Evolutionary conservation across 2,329 filamentous ascomycete species (phyloP), one percentile per base, ranked within the genome.

Genomic region (Colletotrichum eleusines): DNA sequence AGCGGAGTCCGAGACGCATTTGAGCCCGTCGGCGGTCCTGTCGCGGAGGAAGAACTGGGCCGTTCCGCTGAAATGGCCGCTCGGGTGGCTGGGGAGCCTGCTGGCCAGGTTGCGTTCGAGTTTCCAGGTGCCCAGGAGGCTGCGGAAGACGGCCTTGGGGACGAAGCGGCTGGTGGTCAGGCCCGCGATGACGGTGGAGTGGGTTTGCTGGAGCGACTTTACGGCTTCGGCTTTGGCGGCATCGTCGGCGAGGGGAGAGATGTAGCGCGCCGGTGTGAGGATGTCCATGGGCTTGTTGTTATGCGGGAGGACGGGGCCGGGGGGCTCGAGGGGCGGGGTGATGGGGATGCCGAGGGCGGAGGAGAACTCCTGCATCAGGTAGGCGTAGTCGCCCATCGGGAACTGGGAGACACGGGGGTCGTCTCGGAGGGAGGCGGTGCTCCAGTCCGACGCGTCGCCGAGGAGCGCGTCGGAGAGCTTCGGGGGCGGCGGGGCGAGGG

Each of bases 381-480:
- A 95, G 9, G 89, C 80, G 78, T 95, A 95, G 79, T 97, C 94
- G 12, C 90, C 91, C 91, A 95, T 95, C 46, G 93, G 94, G 74
- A 94, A 96, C 75, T 96, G 94, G 72, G 78, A 91, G 74, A 81
- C 80, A 7, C 83, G 86, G 12, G 80, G 84, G 74, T 87, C 85
- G 28, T 76, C 76, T 16, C 91, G 85, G 40, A 93, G 82, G 3
- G 79, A 75, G 0, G 88, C 76, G 0, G 87, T 85, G 28, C 83
- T 80, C 35, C 81, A 77, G 9, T 87, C 81, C 0, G 83, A 85
- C 23, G 79, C 78, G 65, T 88, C 86, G 0, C 79, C 74, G 5
- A 76, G 73, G 14, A 89, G 77, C 4, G 87, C 85, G 0, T 77
- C 74, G 11, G 75, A 65, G 5, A 88, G 76, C 0, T 75, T 68